Conservation (phyloP, 2,329 filamentous ascomycete genomes). For the Hypoxylon sp. region DNA sequence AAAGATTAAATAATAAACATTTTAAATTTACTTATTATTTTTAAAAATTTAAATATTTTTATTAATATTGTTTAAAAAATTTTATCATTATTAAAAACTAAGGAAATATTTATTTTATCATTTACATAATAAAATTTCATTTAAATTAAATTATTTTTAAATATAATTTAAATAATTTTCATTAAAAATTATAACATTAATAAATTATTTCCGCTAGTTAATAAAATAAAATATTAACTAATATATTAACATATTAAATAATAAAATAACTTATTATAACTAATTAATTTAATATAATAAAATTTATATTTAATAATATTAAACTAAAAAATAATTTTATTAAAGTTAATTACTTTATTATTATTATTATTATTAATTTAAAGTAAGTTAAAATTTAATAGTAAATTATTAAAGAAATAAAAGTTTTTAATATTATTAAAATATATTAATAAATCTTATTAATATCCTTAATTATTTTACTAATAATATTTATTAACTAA, state of each 20-base stretch:
- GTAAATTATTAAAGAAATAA: not conserved
- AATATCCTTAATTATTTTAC: not conserved
- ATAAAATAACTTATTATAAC: not conserved
- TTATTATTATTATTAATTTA: not conserved
- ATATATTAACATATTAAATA: not conserved
- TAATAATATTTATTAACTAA: not conserved
- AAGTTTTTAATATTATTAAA: not conserved
- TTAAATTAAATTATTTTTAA: not conserved
- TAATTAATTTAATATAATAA: not conserved
- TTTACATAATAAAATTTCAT: not conserved
- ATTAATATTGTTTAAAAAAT: not conserved
- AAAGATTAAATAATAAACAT: not conserved
- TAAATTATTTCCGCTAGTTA: not conserved
- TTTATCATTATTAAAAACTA: not conserved
- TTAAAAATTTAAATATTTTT: not conserved
- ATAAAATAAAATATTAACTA: too few species aligned
- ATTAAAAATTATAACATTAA: not conserved
- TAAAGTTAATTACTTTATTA: not conserved
- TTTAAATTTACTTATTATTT: not conserved
- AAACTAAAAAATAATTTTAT: not conserved
- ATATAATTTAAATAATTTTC: not conserved
- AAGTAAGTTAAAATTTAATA: not conserved
- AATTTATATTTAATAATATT: not conserved
- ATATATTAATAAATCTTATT: not conserved
- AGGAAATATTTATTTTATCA: not conserved